Evolutionary conservation across 2,329 filamentous ascomycete genomes (phyloP).

Genomic region (Fusarium odoratissimum): DNA sequence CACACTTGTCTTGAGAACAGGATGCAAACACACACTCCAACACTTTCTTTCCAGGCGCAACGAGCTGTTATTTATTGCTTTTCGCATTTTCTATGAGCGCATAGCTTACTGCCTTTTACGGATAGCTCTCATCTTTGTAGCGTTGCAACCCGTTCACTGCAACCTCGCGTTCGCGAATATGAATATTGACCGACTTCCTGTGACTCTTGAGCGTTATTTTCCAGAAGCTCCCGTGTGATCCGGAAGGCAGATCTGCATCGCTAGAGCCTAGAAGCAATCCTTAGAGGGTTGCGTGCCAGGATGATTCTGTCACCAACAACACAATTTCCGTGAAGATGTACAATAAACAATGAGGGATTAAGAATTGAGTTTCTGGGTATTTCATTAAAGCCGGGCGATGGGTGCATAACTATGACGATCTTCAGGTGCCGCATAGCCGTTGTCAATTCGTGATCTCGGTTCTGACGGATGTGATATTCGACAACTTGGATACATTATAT

Average conservation of each 20-base stretch:
- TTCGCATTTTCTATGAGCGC: not conserved
- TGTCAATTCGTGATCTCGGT: constrained; percentile 7
- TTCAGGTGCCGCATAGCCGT: constrained; percentile 1
- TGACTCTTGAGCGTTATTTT: not conserved
- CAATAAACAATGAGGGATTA: constrained; percentile 1
- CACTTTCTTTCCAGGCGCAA: not conserved
- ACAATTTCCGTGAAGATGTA: not conserved
- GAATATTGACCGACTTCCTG: not conserved
- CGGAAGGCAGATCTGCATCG: not conserved
- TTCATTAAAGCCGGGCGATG: not conserved
- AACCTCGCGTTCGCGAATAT: constrained; percentile 3
- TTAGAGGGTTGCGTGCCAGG: not conserved
- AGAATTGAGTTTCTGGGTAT: not conserved
- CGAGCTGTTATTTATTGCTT: not conserved
- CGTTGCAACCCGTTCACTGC: not conserved
- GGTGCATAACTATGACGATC: constrained; percentile 13
- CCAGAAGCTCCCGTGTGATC: not conserved
- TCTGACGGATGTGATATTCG: constrained; percentile 18
- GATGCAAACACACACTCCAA: not conserved
- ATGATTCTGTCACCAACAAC: not conserved
- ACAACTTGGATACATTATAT: not conserved
- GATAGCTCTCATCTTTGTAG: not conserved
- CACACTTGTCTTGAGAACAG: not conserved
- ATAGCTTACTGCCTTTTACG: not conserved
- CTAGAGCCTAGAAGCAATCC: not conserved